Evolutionary conservation across 352 stramenopile species (phyloP), one percentile per base, ranked within the genome.

Genomic region (Phytopythium boreale): DNA sequence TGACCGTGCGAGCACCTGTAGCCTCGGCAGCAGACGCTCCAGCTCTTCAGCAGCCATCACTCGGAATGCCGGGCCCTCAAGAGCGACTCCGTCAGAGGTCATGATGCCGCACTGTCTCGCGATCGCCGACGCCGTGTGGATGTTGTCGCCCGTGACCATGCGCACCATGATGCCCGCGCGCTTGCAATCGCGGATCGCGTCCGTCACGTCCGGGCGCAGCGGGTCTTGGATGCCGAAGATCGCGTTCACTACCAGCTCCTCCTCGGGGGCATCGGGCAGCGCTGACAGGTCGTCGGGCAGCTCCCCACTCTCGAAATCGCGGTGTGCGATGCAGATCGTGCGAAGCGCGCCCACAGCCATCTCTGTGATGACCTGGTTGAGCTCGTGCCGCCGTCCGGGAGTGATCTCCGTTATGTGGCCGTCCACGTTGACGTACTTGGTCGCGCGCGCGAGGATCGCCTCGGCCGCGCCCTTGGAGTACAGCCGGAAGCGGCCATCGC

Each of bases 71-170:
- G 94, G 92, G 0, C 95, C 96, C 71, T 98, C 91, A 55, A 98
- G 86, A 0, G 92, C 90, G 22, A 98, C 57, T 4, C 96, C 96
- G 44, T 91, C 87, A 56, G 70, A 67, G 60, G 88, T 95, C 71
- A 98, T 90, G 77, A 99, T 99, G 26, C 97, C 97, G 69, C 97
- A 98, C 68, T 99, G 86, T 41, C 77, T 82, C 2, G 97, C 97
- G 77, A 99, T 99, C 0, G 96, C 96, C 37, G 90, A 90, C 20
- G 97, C 97, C 24, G 98, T 99, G 62, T 98, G 87, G 59, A 99
- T 96, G 66, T 99, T 99, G 78, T 99, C 98, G 58, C 98, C 98
- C 8, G 98, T 99, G 63, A 99, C 96, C 97, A 99, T 99, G 39
- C 97, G 93, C 46, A 99, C 97, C 74, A 98, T 98, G 69, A 99